phyloP scores from a whole-genome alignment of 2,329 filamentous ascomycete genomes.

The Stemphylium lycopersici region DNA sequence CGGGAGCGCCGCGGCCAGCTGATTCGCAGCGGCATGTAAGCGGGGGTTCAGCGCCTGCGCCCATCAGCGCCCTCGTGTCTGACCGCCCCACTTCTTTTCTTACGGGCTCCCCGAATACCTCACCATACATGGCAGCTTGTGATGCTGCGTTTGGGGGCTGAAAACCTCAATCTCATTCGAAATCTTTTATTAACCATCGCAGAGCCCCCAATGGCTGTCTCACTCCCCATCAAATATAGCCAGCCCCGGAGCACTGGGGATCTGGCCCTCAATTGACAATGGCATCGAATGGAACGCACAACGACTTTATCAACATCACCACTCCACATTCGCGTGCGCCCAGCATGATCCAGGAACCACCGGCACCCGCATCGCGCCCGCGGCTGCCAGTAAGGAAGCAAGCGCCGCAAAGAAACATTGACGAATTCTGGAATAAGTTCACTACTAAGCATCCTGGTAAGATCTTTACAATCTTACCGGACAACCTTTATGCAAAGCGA shows the following conservation, averaged over 20 bases:
- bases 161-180: constrained; percentile 21
- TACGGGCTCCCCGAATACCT: constrained; percentile 42
- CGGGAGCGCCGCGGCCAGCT: constrained; percentile 25
- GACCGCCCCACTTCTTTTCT: constrained; percentile 45
- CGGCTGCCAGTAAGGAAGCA: constrained; percentile 53
- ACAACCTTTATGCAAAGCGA: constrained; percentile 68
- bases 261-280: constrained; percentile 35
- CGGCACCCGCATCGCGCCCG: constrained; percentile 22
- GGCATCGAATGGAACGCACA: constrained; percentile 44
- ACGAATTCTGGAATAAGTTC: constrained; percentile 75
- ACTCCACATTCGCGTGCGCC: constrained; percentile 44
- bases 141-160: constrained; percentile 41
- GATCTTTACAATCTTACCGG: constrained; percentile 72
- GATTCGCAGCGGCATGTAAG: constrained; percentile 29
- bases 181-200: constrained; percentile 33
- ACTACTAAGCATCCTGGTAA: constrained; percentile 73
- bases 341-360: constrained; percentile 43
- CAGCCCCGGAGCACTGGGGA: constrained; percentile 24
- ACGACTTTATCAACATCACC: constrained; percentile 47
- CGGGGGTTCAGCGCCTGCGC: constrained; percentile 42
- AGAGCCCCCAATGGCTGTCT: constrained; percentile 37
- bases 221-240: constrained; percentile 19
- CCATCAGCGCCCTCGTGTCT: constrained; percentile 35
- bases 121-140: constrained; percentile 26
- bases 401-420: constrained; percentile 69